Evolutionary conservation across 163 green algal genomes (phyloP), one percentile per base, ranked within the genome.

Genomic region (Picocystis sp.): DNA sequence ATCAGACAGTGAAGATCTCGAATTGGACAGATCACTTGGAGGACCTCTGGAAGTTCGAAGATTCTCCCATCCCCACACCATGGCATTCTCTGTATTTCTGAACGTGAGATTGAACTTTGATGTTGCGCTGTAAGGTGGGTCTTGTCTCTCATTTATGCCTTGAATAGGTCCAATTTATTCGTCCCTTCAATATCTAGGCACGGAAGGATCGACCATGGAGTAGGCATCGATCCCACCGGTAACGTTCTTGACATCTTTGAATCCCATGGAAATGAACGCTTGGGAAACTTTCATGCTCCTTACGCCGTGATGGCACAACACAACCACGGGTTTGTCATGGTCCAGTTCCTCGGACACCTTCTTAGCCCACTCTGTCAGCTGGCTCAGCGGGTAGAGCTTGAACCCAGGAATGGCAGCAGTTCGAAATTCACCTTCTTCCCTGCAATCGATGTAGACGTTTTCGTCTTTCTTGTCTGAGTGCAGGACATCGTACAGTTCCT

Each of bases 301-400:
- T 29, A 93, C 57, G 17, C 82, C 82, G 51, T 93, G 83, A 58
- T 92, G 83, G 63, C 82, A 92, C 52, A 93, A 60, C 41, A 87
- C 69, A 19, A 85, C 51, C 1, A 74, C 86, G 51, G 80, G 55
- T 50, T 72, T 76, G 5, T 63, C 21, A 1, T 65, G 56, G 61
- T 93, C 75, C 44, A 93, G 49, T 9, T 63, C 25, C 19, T 65
- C 33, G 12, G 41, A 21, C 6, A 80, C 34, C 2, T 47, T 22
- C 11, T 50, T 25, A 14, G 33, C 57, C 74, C 74, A 82, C 33
- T 71, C 35, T 19, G 62, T 48, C 47, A 80, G 61, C 42, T 56
- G n/a, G 47, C 52, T 67, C 24, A 93, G 67, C 0, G 82, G 80
- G 50, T 80, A 54, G 22, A 84, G 61, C 59, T 77, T 66, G 76